A percentile compares a stretch with the other conserved stretches of the same genome.
Evolutionary conservation across 2,329 filamentous ascomycete genomes (phyloP).

Genomic region (Aotearoamyces nothofagi): DNA sequence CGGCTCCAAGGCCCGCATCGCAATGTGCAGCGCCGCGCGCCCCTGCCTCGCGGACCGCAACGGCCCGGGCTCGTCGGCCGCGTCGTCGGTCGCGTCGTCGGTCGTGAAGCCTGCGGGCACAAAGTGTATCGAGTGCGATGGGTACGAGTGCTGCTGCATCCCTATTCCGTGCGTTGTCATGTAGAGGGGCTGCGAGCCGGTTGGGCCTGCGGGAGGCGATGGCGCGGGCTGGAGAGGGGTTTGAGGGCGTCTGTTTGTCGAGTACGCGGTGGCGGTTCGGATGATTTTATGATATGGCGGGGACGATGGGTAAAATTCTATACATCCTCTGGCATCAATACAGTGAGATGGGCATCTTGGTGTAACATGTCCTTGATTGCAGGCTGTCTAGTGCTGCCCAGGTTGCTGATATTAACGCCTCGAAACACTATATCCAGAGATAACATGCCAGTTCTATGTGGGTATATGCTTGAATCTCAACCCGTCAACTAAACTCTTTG

Average conservation of each 20-base stretch:
- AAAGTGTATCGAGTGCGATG: constrained; percentile 34
- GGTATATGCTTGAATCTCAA: not conserved
- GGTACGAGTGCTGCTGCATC: constrained; percentile 38
- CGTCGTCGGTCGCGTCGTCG: constrained; percentile 30
- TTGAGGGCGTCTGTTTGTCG: not conserved
- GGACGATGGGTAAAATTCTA: not conserved
- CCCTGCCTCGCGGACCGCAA: constrained; percentile 23
- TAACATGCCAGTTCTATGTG: too few species aligned
- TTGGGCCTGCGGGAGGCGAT: too few species aligned
- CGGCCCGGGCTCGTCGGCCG: constrained; percentile 32
- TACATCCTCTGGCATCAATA: not conserved
- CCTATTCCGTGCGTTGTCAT: constrained; percentile 34
- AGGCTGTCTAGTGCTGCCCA: too few species aligned
- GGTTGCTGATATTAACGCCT: too few species aligned
- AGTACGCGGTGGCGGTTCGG: not conserved
- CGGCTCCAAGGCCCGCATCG: not conserved
- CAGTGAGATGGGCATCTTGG: not conserved
- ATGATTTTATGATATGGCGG: not conserved
- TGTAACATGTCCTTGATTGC: not conserved
- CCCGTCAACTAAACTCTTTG: not conserved
- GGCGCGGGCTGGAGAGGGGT: too few species aligned
- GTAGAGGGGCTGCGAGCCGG: constrained; percentile 16
- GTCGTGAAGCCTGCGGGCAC: constrained; percentile 34
- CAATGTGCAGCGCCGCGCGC: constrained; percentile 20
- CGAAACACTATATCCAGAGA: too few species aligned